Conservation (phyloP, 1,284 basidiomycete genomes). For the Pisolithus thermaeus region DNA sequence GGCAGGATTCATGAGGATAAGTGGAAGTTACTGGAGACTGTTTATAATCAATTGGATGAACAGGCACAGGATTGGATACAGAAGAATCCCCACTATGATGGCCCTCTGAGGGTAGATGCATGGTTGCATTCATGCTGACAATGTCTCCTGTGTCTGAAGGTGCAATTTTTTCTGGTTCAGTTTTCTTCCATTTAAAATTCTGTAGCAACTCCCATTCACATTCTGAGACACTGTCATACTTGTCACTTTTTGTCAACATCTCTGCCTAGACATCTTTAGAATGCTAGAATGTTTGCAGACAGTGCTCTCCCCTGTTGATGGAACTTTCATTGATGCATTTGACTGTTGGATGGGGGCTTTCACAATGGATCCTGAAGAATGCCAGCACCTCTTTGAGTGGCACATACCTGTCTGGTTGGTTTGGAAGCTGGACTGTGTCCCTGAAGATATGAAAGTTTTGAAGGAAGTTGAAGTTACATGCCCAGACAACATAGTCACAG, state of each 20-base stretch:
- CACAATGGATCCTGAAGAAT: not conserved
- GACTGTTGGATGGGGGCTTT: not conserved
- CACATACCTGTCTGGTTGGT: constrained; percentile 1
- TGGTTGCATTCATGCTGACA: not conserved
- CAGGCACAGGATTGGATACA: not conserved
- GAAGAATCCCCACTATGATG: not conserved
- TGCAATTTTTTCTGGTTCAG: no score
- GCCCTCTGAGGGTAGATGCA: not conserved
- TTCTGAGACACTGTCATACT: not conserved
- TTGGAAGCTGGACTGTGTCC: not conserved
- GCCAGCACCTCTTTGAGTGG: not conserved
- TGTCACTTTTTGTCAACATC: not conserved
- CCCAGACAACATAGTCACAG: not conserved
- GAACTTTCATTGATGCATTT: not conserved
- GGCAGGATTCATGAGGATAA: not conserved
- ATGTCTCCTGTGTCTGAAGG: not conserved
- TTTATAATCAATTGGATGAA: not conserved
- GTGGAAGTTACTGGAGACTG: not conserved
- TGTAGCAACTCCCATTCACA: not conserved
- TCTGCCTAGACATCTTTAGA: not conserved
- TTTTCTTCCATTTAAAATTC: not conserved
- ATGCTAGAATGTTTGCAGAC: not conserved
- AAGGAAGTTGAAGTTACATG: not conserved
- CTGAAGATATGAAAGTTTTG: not conserved
- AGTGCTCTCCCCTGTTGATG: not conserved